Evolutionary conservation across 1,139 yeast species (phyloP).

Genomic region (Blastobotrys aristatus): DNA sequence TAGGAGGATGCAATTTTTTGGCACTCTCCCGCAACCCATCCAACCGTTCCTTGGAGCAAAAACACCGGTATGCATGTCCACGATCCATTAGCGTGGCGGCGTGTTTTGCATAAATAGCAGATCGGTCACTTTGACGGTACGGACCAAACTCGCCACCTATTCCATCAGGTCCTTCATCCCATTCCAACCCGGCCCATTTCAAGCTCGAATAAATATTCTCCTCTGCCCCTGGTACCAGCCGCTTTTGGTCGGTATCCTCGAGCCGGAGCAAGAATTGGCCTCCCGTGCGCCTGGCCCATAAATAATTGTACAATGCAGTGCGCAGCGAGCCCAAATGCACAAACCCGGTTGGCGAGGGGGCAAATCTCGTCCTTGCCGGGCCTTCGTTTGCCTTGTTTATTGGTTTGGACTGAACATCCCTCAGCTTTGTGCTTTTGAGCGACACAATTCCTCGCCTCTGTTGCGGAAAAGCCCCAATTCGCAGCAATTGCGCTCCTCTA

Average conservation of each 20-base stretch:
- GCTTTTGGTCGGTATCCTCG: slow-evolving; percentile 84
- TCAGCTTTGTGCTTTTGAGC: slow-evolving; percentile 9
- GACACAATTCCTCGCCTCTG: neutral
- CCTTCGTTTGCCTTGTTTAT: slow-evolving; percentile 5
- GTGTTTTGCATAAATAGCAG: slow-evolving; percentile 55
- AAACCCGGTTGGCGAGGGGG: slow-evolving; percentile 97
- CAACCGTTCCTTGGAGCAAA: slow-evolving; percentile 78
- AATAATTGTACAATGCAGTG: slow-evolving; percentile 85
- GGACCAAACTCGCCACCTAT: slow-evolving; percentile 65
- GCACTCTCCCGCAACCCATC: slow-evolving; percentile 67
- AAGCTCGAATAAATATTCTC: slow-evolving; percentile 68
- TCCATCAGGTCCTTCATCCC: slow-evolving; percentile 74
- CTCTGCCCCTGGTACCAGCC: slow-evolving; percentile 81
- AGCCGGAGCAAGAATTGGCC: slow-evolving; percentile 78
- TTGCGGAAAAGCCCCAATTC: too few relatives aligned
- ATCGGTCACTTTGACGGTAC: slow-evolving; percentile 78
- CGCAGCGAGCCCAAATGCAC: slow-evolving; percentile 88
- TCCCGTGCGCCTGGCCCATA: slow-evolving; percentile 70
- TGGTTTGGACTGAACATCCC: slow-evolving; percentile 4
- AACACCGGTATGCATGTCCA: slow-evolving; percentile 81
- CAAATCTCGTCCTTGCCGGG: slow-evolving; percentile 88
- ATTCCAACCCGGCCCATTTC: slow-evolving; percentile 65
- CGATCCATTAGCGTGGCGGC: slow-evolving; percentile 50
- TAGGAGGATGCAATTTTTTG: slow-evolving; percentile 70
- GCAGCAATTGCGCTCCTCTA: too few relatives aligned